These are phyloP conservation scores for Clarireedia hainanense DNA, from an alignment of 2,329 filamentous ascomycete genomes.

Conservation along the genomic window DNA sequence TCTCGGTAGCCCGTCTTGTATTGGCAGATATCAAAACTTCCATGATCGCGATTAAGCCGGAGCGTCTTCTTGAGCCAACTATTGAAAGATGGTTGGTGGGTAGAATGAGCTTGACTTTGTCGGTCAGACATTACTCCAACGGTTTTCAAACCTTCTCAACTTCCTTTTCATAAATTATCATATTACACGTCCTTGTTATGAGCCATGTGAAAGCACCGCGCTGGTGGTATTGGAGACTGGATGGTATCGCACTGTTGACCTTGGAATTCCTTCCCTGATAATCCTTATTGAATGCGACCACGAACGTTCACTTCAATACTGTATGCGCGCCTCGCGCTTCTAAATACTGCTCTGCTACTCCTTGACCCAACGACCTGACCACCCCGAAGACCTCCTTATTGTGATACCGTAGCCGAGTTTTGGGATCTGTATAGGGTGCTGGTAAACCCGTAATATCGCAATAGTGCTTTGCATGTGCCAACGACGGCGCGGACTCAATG, in stretches of 20 bases:
- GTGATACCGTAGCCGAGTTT: constrained; percentile 87
- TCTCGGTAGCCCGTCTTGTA: constrained; percentile 70
- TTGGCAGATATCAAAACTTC: constrained; percentile 63
- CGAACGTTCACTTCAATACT: constrained; percentile 38
- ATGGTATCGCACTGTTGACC: not conserved
- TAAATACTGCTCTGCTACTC: constrained; percentile 78
- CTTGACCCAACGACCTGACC: constrained; percentile 72
- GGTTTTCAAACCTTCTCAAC: too few relatives aligned
- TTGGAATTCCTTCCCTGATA: too few relatives aligned
- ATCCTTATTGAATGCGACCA: not conserved
- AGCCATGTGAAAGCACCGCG: too few relatives aligned
- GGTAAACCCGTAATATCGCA: constrained; percentile 92
- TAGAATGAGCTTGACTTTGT: constrained; percentile 95
- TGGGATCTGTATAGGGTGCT: constrained; percentile 90
- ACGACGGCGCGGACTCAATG: constrained; percentile 85
- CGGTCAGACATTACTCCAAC: constrained; percentile 26
- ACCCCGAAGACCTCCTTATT: constrained; percentile 85
- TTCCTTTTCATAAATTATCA: too few relatives aligned
- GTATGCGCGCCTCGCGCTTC: constrained; percentile 89
- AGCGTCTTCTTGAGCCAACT: constrained; percentile 80
- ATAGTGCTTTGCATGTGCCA: constrained; percentile 80
- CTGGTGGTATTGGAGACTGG: not conserved
- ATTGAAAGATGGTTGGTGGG: constrained; percentile 72
- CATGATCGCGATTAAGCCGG: constrained; percentile 97
- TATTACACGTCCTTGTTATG: too few relatives aligned